Conservation (phyloP, 257 asterid species). For the Solanum boliviense region DNA sequence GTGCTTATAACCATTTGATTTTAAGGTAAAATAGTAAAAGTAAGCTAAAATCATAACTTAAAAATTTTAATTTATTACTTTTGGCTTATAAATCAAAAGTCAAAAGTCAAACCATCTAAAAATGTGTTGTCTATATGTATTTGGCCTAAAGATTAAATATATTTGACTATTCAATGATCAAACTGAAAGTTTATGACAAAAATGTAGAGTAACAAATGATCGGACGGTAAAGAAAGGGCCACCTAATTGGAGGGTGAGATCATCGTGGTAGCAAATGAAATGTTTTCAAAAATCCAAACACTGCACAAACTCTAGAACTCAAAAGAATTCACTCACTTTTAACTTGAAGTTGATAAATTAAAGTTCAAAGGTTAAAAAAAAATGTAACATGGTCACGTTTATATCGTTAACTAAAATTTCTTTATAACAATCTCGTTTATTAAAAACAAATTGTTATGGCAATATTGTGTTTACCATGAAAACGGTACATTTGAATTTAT, state of each 20-base stretch:
- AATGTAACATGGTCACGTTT: background rate
- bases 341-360: background rate
- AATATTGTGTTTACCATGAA: background rate
- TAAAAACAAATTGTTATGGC: background rate
- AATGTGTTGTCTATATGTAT: no score
- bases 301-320: background rate
- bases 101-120: no score
- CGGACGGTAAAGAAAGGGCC: conserved; percentile 11
- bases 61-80: no score
- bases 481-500: no score
- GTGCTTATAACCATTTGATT: background rate
- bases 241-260: background rate
- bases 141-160: background rate
- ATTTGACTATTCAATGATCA: background rate
- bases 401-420: background rate
- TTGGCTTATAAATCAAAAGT: no score
- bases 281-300: background rate
- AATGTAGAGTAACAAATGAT: background rate
- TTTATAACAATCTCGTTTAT: background rate
- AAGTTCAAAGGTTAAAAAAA: background rate
- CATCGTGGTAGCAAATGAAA: background rate
- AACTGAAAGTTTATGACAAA: background rate
- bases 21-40: background rate
- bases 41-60: background rate
- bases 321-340: background rate